Base-by-base conservation (phyloP, 2,329 filamentous ascomycete genomes). In the Penicillium hordei region DNA sequence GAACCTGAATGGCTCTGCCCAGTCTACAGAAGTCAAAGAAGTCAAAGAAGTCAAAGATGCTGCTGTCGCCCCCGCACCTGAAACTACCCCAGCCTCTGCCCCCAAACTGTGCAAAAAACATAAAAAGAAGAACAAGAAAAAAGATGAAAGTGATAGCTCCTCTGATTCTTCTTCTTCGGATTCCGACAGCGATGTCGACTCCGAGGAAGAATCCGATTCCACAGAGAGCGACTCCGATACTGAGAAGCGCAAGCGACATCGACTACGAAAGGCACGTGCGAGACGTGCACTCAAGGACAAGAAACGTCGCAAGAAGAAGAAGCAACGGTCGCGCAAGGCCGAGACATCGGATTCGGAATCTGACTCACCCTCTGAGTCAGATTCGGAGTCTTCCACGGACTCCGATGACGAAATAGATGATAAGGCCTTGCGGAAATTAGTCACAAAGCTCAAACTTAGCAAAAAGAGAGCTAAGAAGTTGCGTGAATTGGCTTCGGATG, bases 241-340 rank as follows among this genome's bases (percentile, higher is more conserved):
- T 4, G 68, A 68, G 13, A 59, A 61, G 19, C 67, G 68, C 63
- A 69, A 55, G 60, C 71, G 75, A 50, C 66, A 72, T 52, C 76
- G 77, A 52, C 65, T 69, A 60, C 64, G 66, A 54, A 79, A 77
- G 61, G 61, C 67, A 4, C 78, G 72, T 42, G 51, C 68, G 6
- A 75, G 68, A 38, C 72, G 73, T 55, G 58, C 64, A 1, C 58
- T 65, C 33, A 75, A 70, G 43, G 63, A 69, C 27, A 60, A 62
- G 25, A 66, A 61, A 33, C 60, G 62, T 21, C 55, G 57, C 10
- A 66, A 64, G 50, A 73, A 77, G 67, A 75, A 72, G 42, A 79
- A 76, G 67, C 67, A 70, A 43, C 76, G 73, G 57, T 63, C 72
- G 8, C 72, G 67, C 70, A 74, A 67, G 67, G 67, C 62, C 1